A percentile compares a stretch with the other conserved stretches of the same genome.
phyloP scores from a whole-genome alignment of 345 rosid genomes.

The Draba incana region DNA sequence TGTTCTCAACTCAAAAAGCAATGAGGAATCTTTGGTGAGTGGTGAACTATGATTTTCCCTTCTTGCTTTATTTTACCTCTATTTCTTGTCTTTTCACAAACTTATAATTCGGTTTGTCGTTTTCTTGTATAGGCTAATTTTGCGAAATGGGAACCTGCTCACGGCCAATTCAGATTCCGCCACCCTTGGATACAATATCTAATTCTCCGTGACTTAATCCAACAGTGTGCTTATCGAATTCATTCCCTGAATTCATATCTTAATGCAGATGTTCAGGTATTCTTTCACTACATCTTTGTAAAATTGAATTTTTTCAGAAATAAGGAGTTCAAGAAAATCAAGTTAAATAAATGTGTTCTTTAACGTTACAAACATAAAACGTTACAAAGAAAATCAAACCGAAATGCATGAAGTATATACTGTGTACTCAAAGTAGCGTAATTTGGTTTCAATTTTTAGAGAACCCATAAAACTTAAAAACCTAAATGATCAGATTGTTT shows the following conservation, averaged over 20 bases:
- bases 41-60: neutral
- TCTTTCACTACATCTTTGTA: neutral
- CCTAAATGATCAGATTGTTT: neutral
- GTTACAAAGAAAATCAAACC: neutral
- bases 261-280: slow-evolving; percentile 49
- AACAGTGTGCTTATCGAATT: slow-evolving; percentile 65
- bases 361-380: too few relatives aligned
- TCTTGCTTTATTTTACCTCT: slow-evolving; percentile 18
- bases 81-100: neutral
- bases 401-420: neutral
- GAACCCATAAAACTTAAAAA: neutral
- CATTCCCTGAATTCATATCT: slow-evolving; percentile 65
- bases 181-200: slow-evolving; percentile 86
- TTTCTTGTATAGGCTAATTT: slow-evolving; percentile 59
- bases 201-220: slow-evolving; percentile 49
- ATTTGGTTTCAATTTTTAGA: neutral
- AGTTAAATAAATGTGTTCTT: neutral
- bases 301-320: neutral
- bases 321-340: neutral
- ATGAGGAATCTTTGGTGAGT: slow-evolving; percentile 77
- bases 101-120: slow-evolving; percentile 19
- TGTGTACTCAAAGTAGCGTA: too few relatives aligned
- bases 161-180: slow-evolving; percentile 65
- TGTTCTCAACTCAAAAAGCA: slow-evolving; percentile 60
- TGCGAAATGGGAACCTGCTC: slow-evolving; percentile 89